Evolutionary conservation across 2,329 filamentous ascomycete genomes (phyloP), one percentile per base, ranked within the genome.

Genomic region (Diaporthe australafricana): DNA sequence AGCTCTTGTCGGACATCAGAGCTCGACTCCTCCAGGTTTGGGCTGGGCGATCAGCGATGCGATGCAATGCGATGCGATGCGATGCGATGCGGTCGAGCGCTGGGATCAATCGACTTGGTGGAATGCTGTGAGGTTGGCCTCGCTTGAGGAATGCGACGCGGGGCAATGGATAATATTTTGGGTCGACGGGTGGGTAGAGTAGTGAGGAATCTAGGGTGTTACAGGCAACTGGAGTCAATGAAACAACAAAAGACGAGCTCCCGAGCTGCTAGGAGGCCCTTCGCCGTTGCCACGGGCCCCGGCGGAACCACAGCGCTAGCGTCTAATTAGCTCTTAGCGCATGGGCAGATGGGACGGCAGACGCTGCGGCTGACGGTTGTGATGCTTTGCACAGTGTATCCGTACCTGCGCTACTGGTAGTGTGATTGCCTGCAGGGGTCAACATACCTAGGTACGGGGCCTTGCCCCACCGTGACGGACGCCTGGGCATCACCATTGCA

Each of bases 231-330:
- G 5, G 42, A 32, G 60, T 65, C 60, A 45, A 65, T 65, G 60
- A 65, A 65, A 65, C 60, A 65, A 65, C 60, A 65, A 65, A 50
- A 65, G 60, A 50, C 30, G 60, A 65, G 60, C 60, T 65, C 45
- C 27, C 20, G 17, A 63, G 60, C 57, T 32, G 57, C 57, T 32
- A 14, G 40, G 42, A 63, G 40, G 60, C 60, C 60, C 42, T 25
- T 35, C 25, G 45, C 60, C 60, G 60, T 65, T 65, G 60, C 60
- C 60, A 65, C 30, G 60, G 60, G 30, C 45, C 60, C 60, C 60
- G 38, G 60, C 60, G 60, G 60, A 48, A 65, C 60, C 60, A 50
- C 60, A 27, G 45, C 60, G 30, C n/a, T 65, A 65, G 60, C 60
- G 60, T n/a, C 42, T 48, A 9, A 17, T 11, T 50, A 38, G 60